phyloP scores from a whole-genome alignment of 169 alveolate genomes.

The Babesia divergens region DNA sequence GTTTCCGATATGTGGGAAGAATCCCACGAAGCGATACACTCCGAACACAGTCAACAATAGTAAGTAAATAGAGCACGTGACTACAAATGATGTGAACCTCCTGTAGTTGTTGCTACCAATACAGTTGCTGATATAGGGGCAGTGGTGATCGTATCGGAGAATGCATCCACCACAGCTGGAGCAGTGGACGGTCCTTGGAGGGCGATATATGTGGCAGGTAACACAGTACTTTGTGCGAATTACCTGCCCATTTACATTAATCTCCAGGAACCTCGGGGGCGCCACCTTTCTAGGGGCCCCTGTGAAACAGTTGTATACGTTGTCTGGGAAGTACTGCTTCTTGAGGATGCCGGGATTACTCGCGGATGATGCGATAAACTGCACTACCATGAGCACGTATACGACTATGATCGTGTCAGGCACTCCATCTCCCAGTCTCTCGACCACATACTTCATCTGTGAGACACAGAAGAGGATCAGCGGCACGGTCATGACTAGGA shows the following conservation, averaged over 20 bases:
- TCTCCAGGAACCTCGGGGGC: constrained; percentile 71
- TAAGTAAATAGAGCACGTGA: constrained; percentile 68
- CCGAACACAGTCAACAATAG: constrained; percentile 22
- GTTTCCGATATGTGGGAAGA: constrained; percentile 29
- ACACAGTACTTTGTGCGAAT: constrained; percentile 76
- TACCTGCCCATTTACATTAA: constrained; percentile 69
- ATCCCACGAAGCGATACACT: constrained; percentile 60
- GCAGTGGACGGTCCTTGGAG: constrained; percentile 89
- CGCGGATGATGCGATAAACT: constrained; percentile 17
- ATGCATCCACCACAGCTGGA: constrained; percentile 89
- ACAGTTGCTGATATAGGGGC: constrained; percentile 89
- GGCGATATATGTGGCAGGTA: constrained; percentile 84
- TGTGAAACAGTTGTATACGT: constrained; percentile 60
- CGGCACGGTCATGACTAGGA: constrained; percentile 29
- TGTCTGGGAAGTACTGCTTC: constrained; percentile 29
- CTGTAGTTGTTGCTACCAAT: constrained; percentile 86
- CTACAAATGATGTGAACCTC: constrained; percentile 74
- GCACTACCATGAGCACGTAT: constrained; percentile 11
- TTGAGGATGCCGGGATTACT: constrained; percentile 53
- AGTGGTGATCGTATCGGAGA: constrained; percentile 89
- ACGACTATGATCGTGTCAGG: background rate
- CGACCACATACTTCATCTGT: constrained; percentile 22
- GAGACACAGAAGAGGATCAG: constrained; percentile 5
- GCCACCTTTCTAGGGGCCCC: constrained; percentile 61
- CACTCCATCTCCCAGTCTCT: background rate